A percentile compares a stretch with the other conserved stretches of the same genome.
These are phyloP conservation scores for Leishmania amazonensis DNA, from an alignment of 208 protist genomes.

Conservation along the genomic window DNA sequence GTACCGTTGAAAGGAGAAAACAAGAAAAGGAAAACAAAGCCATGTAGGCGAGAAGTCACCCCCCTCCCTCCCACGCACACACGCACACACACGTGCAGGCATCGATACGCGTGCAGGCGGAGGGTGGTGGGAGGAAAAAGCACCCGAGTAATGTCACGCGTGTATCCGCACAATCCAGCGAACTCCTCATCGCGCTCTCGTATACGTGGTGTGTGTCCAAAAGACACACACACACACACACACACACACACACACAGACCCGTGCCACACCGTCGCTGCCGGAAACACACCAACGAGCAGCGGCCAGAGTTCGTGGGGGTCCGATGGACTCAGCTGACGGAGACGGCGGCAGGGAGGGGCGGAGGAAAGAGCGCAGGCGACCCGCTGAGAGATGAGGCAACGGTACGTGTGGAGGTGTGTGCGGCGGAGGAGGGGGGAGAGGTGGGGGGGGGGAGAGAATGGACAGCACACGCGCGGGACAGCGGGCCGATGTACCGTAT, in stretches of 20 bases:
- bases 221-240: too few species aligned
- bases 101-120: background rate
- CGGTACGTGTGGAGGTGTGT: background rate
- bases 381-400: background rate
- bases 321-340: background rate
- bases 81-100: too few species aligned
- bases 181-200: too few species aligned
- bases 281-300: background rate
- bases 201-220: too few species aligned
- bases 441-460: background rate
- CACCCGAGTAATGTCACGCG: too few species aligned
- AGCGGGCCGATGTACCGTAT: background rate
- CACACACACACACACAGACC: too few species aligned
- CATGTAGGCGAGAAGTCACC: too few species aligned
- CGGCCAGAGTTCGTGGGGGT: background rate
- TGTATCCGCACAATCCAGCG: too few species aligned
- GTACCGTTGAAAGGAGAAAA: background rate
- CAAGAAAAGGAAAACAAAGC: constrained; percentile 2
- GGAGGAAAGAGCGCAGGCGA: background rate
- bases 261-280: background rate
- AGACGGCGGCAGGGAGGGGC: background rate
- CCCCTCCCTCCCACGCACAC: too few species aligned
- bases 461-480: background rate
- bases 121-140: too few species aligned
- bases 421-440: background rate